These are phyloP conservation scores for Porphyra umbilicalis DNA, from an alignment of 31 red algal species.

Conservation along the genomic window DNA sequence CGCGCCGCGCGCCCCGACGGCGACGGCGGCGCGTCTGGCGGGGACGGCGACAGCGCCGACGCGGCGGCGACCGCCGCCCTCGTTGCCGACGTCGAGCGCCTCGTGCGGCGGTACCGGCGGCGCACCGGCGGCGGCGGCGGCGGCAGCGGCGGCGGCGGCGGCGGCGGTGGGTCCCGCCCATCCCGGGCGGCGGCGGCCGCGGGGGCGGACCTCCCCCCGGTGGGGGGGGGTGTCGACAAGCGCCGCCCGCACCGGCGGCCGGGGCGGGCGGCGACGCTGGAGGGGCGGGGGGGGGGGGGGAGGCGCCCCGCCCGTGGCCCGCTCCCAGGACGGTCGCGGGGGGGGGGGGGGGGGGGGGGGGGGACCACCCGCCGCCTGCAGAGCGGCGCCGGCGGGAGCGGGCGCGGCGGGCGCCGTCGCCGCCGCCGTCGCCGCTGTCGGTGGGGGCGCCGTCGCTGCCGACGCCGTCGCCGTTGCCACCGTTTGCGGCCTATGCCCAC, in stretches of 20 bases:
- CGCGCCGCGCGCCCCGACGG: no score
- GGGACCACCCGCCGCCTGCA: not conserved
- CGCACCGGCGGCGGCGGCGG: not conserved
- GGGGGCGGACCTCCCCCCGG: not conserved
- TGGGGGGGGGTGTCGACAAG: not conserved
- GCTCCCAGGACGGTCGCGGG: not conserved
- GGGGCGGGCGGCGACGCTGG: not conserved
- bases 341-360: not conserved
- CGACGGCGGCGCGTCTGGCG: no score
- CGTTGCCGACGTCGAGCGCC: no score
- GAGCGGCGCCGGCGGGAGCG: not conserved
- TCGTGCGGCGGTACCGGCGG: no score
- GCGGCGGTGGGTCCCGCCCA: no score
- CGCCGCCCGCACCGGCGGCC: not conserved
- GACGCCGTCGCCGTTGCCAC: not conserved
- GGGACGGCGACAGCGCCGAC: not conserved
- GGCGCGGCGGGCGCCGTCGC: not conserved
- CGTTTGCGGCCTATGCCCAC: no score
- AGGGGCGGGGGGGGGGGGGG: not conserved
- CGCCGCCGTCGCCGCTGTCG: not conserved
- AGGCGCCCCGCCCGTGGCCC: not conserved
- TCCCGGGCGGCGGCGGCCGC: no score
- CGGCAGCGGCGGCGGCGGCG: not conserved
- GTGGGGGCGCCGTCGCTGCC: not conserved
- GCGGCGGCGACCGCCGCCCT: not conserved